Base-by-base conservation (phyloP, 129 eudicot genomes). In the Silybum marianum region DNA sequence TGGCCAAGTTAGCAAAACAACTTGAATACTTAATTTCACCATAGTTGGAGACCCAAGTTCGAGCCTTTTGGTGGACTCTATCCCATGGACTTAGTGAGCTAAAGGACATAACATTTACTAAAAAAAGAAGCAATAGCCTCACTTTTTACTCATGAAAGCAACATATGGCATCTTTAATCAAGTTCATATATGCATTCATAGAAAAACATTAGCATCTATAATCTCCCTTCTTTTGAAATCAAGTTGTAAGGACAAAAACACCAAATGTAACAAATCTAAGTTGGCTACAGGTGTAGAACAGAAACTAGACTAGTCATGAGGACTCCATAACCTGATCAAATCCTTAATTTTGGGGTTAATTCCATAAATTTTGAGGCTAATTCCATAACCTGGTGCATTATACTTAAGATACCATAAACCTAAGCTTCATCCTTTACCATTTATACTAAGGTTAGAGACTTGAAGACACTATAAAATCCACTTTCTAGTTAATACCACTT, bases 111-210 rank as follows among this genome's bases (percentile, higher is more conserved):
- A 58, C 66, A 58, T 58, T 58, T 58, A 58, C 66, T n/a, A 58
- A 58, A 58, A n/a, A n/a, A 58, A 58, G 63, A 58, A 18, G 10
- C 66, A 24, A 72, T 39, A 14, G n/a, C 76, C 32, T 2, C 24
- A 38, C 76, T 72, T 72, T 72, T 72, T 54, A 72, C 30, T 72
- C 76, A 38, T 6, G 76, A 72, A 72, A 72, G 76, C 60, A 72
- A 38, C 76, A 72, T 39, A 32, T 72, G 18, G 76, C 58, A 72
- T 65, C 69, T 65, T 65, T 65, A 65, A 65, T 65, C 6, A 21
- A 22, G 28, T 65, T 23, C 69, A 65, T 65, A 65, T 65, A 65
- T 65, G 69, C 69, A 65, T 65, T 65, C 30, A 65, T 23, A 65
- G 28, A 21, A 65, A 65, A 21, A 9, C 69, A 58, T 58, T 58